Percentiles rank a stretch among this genome's conserved stretches.
Conservation (phyloP, 192 early-diverging fungal genomes). For the Coemansia aciculifera region DNA sequence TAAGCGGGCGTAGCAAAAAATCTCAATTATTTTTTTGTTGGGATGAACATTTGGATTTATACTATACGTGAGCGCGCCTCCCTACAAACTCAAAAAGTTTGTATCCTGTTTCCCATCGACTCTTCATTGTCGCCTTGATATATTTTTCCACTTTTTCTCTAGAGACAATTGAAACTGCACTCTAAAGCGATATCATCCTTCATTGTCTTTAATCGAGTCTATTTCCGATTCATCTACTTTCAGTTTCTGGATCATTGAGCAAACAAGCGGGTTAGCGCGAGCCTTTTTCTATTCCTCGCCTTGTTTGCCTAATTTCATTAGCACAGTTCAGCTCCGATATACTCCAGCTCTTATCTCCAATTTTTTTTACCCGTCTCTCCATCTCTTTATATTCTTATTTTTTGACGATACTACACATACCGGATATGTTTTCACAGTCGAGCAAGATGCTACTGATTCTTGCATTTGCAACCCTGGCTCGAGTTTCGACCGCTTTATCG, state of each 20-base stretch:
- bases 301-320: slow-evolving; percentile 11
- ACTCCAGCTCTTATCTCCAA: neutral
- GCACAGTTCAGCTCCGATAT: neutral
- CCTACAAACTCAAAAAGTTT: slow-evolving; percentile 9
- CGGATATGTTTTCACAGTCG: slow-evolving; percentile 10
- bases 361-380: neutral
- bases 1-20: too few relatives aligned
- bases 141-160: neutral
- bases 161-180: slow-evolving; percentile 4
- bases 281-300: neutral
- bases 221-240: neutral
- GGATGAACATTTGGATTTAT: neutral
- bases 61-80: neutral
- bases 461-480: slow-evolving; percentile 14
- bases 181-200: slow-evolving; percentile 7
- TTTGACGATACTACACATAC: neutral
- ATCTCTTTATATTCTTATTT: neutral
- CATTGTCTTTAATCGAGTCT: slow-evolving; percentile 4
- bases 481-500: neutral
- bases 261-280: neutral
- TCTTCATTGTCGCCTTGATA: slow-evolving; percentile 1
- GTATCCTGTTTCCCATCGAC: slow-evolving; percentile 3
- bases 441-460: slow-evolving; percentile 15
- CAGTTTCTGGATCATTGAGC: neutral
- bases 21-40: neutral